Evolutionary conservation across 495 filamentous ascomycete genomes (phyloP).

Genomic region (Trichoderma reesei): DNA sequence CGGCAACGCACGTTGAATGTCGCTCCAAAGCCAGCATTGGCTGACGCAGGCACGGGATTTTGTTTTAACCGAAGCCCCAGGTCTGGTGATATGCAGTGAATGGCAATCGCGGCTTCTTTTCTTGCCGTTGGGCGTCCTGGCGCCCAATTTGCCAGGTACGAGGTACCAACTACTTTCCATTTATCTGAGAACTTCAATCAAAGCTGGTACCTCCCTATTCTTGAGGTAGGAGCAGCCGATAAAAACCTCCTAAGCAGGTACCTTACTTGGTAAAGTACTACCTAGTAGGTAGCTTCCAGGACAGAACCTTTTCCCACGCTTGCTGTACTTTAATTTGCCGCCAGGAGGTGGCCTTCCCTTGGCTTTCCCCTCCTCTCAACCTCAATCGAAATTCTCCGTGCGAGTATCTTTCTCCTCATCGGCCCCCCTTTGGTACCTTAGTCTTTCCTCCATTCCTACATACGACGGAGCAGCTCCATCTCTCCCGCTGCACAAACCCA

Average conservation of each 20-base stretch:
- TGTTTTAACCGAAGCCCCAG: background rate
- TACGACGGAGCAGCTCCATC: background rate
- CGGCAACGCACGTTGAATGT: background rate
- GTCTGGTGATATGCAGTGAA: background rate
- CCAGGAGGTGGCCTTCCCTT: background rate
- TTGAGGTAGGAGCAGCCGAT: too few species aligned
- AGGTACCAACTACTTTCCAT: background rate
- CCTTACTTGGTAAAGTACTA: too few species aligned
- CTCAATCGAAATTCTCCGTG: conserved; percentile 4
- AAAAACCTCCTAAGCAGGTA: too few species aligned
- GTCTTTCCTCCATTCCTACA: background rate
- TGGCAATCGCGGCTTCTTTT: background rate
- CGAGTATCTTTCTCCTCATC: background rate
- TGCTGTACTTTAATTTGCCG: background rate
- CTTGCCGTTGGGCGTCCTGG: background rate
- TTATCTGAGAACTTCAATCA: too few species aligned
- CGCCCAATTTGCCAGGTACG: background rate
- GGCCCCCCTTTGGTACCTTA: background rate
- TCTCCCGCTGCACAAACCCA: background rate
- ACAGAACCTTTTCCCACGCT: background rate
- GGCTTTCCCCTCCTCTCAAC: background rate
- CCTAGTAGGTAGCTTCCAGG: background rate
- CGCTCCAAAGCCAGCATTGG: background rate
- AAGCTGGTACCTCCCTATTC: too few species aligned
- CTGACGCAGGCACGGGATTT: background rate